phyloP scores from a whole-genome alignment of 2,329 filamentous ascomycete genomes.

The Beauveria bassiana region DNA sequence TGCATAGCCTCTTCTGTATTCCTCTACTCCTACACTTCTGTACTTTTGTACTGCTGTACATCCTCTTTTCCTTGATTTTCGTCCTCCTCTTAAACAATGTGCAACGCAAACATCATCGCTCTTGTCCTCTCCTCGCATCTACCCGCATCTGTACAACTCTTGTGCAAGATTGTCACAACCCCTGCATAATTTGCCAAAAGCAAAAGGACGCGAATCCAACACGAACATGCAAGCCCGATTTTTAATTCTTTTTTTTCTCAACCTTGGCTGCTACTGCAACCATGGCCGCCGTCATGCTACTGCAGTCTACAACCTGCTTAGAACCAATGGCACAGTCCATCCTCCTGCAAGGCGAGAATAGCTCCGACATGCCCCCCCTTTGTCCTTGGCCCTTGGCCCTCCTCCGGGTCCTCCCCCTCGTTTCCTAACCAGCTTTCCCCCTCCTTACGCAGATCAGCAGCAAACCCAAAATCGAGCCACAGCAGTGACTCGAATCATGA shows the following conservation, averaged over 20 bases:
- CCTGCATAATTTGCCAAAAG: neutral
- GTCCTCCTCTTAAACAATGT: too few species aligned
- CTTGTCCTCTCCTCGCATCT: neutral
- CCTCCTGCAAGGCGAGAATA: neutral
- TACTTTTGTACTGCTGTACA: neutral
- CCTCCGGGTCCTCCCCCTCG: too few species aligned
- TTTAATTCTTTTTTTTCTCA: neutral
- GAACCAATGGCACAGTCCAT: neutral
- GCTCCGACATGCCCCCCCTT: neutral
- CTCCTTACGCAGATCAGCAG: neutral
- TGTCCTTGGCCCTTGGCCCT: neutral
- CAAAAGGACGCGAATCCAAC: slow-evolving; percentile 8
- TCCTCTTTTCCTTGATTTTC: neutral
- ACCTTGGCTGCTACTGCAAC: neutral
- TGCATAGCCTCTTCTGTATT: too few species aligned
- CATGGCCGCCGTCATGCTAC: neutral
- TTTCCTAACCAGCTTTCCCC: neutral
- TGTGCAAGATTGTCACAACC: neutral
- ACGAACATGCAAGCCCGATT: neutral
- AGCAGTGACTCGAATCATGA: neutral
- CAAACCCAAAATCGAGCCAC: neutral
- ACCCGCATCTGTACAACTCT: neutral
- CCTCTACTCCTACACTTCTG: neutral
- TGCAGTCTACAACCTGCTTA: neutral
- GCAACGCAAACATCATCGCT: neutral